Percentiles rank a stretch among this genome's conserved stretches.
phyloP scores from a whole-genome alignment of 352 stramenopile species.

The Phytopythium kandeliae region DNA sequence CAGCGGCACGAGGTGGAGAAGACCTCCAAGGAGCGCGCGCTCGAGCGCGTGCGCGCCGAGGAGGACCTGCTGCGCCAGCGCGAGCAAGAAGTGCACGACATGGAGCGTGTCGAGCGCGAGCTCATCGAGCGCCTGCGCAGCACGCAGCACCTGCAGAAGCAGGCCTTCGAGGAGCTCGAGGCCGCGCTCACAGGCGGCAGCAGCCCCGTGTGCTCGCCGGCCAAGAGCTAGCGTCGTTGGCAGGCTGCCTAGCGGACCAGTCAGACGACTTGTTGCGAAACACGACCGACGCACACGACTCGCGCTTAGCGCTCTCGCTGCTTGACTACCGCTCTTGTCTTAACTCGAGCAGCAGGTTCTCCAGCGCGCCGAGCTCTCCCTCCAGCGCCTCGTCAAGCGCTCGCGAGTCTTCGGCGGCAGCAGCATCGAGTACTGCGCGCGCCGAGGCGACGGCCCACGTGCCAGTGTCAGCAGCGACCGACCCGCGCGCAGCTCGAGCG shows the following conservation, averaged over 20 bases:
- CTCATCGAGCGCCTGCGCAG: conserved; percentile 78
- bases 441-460: neutral
- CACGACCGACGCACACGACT: no score
- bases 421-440: neutral
- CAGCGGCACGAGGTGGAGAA: conserved; percentile 74
- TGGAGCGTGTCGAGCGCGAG: conserved; percentile 77
- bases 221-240: neutral
- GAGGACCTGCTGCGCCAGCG: conserved; percentile 54
- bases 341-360: neutral
- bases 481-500: neutral
- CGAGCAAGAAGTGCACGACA: conserved; percentile 69
- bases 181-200: conserved; percentile 49
- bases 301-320: no score
- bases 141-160: conserved; percentile 81
- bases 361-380: neutral
- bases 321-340: no score
- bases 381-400: neutral
- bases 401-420: neutral
- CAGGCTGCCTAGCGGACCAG: no score
- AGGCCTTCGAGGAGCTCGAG: conserved; percentile 82
- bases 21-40: conserved; percentile 49
- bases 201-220: conserved; percentile 2
- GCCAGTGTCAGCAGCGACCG: neutral
- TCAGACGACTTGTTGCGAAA: no score
- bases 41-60: conserved; percentile 58